Percentiles rank a stretch among this genome's conserved stretches.
phyloP scores from a whole-genome alignment of 192 early-diverging fungal species.

The Funneliformis geosporum region DNA sequence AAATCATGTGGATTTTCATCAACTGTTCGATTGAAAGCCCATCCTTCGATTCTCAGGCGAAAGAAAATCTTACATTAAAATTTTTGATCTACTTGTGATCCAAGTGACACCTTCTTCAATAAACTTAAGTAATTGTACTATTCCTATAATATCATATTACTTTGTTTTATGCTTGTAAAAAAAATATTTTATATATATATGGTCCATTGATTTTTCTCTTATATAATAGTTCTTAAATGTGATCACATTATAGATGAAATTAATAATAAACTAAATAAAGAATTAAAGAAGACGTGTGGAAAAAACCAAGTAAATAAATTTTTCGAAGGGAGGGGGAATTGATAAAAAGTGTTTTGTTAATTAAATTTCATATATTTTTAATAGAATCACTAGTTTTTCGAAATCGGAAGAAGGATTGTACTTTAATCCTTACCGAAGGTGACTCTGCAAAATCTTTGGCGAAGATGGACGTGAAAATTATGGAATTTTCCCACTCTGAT shows the following conservation, averaged over 20 bases:
- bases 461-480: conserved; percentile 87
- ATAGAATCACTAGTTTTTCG: conserved; percentile 69
- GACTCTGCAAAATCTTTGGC: conserved; percentile 94
- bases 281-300: conserved; percentile 91
- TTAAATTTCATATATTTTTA: no score
- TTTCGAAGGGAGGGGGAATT: neutral
- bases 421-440: conserved; percentile 96
- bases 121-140: conserved; percentile 42
- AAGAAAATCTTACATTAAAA: conserved; percentile 90
- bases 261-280: conserved; percentile 67
- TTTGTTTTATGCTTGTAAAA: no score
- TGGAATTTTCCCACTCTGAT: conserved; percentile 95
- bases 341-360: conserved; percentile 5
- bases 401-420: conserved; percentile 95
- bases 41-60: conserved; percentile 96
- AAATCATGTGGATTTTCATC: conserved; percentile 91
- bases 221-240: conserved; percentile 66
- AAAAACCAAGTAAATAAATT: neutral
- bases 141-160: conserved; percentile 69
- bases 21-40: conserved; percentile 95
- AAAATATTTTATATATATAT: no score
- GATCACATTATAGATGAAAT: conserved; percentile 78
- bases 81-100: conserved; percentile 71
- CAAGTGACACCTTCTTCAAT: neutral
- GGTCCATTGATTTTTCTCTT: neutral